These are phyloP conservation scores for Helminthosporium solani DNA, from an alignment of 2,329 filamentous ascomycete species.

Conservation along the genomic window DNA sequence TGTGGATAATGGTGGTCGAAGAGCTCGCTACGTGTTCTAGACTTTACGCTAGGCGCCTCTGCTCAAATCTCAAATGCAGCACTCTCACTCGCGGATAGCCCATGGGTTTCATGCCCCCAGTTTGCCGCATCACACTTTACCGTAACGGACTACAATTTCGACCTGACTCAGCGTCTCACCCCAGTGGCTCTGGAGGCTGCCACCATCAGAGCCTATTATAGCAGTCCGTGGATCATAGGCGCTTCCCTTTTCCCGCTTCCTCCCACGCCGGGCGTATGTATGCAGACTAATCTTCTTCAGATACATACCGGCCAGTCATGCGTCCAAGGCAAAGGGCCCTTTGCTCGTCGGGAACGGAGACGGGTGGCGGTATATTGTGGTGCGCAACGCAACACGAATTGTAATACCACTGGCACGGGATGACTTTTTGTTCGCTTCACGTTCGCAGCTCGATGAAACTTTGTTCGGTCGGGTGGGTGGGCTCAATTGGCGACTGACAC, in stretches of 20 bases:
- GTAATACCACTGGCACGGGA: not conserved
- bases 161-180: slow-evolving; percentile 13
- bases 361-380: no score
- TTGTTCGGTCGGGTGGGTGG: slow-evolving; percentile 13
- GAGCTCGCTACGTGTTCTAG: slow-evolving; percentile 42
- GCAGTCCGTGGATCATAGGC: no score
- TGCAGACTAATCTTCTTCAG: no score
- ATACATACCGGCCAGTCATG: no score
- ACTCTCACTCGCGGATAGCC: slow-evolving; percentile 29
- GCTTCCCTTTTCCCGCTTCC: slow-evolving; percentile 1
- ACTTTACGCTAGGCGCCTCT: slow-evolving; percentile 19
- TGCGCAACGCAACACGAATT: not conserved
- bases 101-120: slow-evolving; percentile 20
- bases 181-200: no score
- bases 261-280: no score
- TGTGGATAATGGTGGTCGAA: slow-evolving; percentile 26
- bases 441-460: slow-evolving; percentile 18
- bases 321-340: no score
- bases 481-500: slow-evolving; percentile 5
- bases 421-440: not conserved
- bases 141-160: no score
- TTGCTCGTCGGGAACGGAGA: no score
- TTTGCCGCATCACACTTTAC: slow-evolving; percentile 1
- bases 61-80: slow-evolving; percentile 23
- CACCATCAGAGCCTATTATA: no score